Conservation (phyloP, 1,139 yeast species). For the Suhomyces panamericanus region DNA sequence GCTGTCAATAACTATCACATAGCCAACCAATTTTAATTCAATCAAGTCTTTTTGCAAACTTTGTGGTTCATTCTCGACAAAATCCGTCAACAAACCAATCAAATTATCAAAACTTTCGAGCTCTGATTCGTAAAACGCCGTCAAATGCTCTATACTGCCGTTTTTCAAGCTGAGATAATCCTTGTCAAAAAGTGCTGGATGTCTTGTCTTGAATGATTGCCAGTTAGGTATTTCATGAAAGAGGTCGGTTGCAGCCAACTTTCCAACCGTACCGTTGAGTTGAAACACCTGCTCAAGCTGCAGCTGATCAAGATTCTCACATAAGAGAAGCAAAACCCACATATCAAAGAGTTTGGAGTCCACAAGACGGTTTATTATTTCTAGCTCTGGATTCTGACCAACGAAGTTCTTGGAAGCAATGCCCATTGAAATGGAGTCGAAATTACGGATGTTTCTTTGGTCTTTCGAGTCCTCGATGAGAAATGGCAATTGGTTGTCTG, state of each 20-base stretch:
- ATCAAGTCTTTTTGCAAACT: slow-evolving; percentile 9
- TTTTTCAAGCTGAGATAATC: slow-evolving; percentile 2
- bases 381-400: slow-evolving; percentile 14
- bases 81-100: slow-evolving; percentile 9
- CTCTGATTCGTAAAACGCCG: slow-evolving; percentile 8
- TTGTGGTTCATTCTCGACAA: not conserved
- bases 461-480: slow-evolving; percentile 40
- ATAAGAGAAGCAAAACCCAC: slow-evolving; percentile 37
- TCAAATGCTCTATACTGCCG: not conserved
- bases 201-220: slow-evolving; percentile 15
- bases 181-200: slow-evolving; percentile 15
- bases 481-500: slow-evolving; percentile 45
- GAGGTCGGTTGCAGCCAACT: slow-evolving; percentile 8
- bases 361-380: slow-evolving; percentile 31
- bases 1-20: slow-evolving; percentile 12
- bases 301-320: slow-evolving; percentile 15
- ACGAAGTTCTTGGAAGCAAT: slow-evolving; percentile 21
- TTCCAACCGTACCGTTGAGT: slow-evolving; percentile 3
- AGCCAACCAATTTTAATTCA: slow-evolving; percentile 17
- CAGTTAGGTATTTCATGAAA: slow-evolving; percentile 14
- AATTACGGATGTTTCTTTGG: slow-evolving; percentile 26
- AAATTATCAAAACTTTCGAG: slow-evolving; percentile 6
- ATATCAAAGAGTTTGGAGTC: slow-evolving; percentile 43
- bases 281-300: slow-evolving; percentile 10
- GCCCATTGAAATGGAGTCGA: slow-evolving; percentile 22